phyloP scores from a whole-genome alignment of 345 rosid species.

The Populus nigra region DNA sequence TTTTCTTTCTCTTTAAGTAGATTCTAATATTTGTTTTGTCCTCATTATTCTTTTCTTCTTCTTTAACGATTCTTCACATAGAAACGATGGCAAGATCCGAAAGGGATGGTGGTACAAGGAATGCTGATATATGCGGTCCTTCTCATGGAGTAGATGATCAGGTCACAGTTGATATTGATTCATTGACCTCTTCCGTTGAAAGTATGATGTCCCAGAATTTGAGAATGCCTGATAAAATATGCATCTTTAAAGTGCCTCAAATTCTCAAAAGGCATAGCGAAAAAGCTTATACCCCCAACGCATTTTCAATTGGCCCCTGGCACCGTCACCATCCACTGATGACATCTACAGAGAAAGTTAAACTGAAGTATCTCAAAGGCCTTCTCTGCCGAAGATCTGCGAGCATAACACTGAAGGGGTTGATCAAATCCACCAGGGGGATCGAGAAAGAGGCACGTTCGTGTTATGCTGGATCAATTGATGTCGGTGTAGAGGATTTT shows the following conservation, averaged over 20 bases:
- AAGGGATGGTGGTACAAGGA: no score
- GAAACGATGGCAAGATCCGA: not conserved
- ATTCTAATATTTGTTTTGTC: not conserved
- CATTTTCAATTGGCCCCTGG: constrained; percentile 35
- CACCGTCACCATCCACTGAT: not conserved
- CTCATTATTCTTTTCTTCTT: not conserved
- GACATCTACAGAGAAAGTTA: constrained; percentile 10
- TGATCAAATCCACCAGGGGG: not conserved
- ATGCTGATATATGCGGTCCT: no score
- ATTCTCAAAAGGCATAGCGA: constrained; percentile 23
- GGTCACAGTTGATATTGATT: not conserved
- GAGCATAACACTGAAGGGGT: not conserved
- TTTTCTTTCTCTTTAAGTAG: no score
- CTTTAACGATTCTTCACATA: not conserved
- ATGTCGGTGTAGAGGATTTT: not conserved
- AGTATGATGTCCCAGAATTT: constrained; percentile 1
- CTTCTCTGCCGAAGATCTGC: not conserved
- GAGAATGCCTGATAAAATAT: constrained; percentile 7
- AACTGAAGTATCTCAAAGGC: constrained; percentile 23
- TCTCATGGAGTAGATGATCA: not conserved
- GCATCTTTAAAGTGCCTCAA: constrained; percentile 26
- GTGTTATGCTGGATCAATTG: constrained; percentile 12
- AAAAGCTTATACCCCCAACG: constrained; percentile 21
- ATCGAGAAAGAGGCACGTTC: constrained; percentile 16
- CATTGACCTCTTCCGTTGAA: constrained; percentile 9